Base-by-base conservation (phyloP, 2,329 filamentous ascomycete genomes). In the Epichloe sp. region DNA sequence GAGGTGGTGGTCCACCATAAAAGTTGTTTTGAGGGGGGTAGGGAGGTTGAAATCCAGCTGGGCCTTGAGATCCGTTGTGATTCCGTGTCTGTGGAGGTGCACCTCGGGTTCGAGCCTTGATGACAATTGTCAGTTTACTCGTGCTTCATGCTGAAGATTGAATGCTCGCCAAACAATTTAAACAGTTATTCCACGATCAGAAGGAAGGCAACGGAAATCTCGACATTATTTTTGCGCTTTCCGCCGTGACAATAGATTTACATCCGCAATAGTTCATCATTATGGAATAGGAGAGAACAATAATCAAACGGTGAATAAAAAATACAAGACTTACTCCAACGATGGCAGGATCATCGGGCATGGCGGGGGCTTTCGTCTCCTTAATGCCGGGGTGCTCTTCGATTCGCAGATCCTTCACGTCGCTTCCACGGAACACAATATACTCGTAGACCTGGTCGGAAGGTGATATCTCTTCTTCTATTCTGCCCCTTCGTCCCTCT, bases 151-250 rank as follows among this genome's bases (percentile, higher is more conserved):
- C 8, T 5, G 31, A 26, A 48, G 12, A 26, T 4, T 21, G 7
- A 12, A 35, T 15, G 38, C 5, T 19, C 5, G 12, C 44, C 56
- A 55, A 55, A 55, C 21, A 50, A 48, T n/a, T 49, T 53, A 49
- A 51, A 48, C 36, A 40, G 26, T 17, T 51, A 41, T 49, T 52
- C 49, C 52, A 49, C 35, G 43, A 82, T 95, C 89, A 96, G 89
- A 95, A 96, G 90, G 90, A 96, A 96, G 90, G 89, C 90, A 96
- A 95, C 90, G 89, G 90, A 95, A 84, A 86, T 84, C 81, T 95
- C 90, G 83, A 95, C 90, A 95, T 75, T 79, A 78, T 88, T 74
- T 81, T 83, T 95, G 89, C 89, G 88, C 88, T 86, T 85, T 86
- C 86, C 85, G 84, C 82, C 78, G 80, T 79, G 75, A 77, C 65